phyloP scores from a whole-genome alignment of 805 yeast genomes.

The Barnettozyma siamensis region DNA sequence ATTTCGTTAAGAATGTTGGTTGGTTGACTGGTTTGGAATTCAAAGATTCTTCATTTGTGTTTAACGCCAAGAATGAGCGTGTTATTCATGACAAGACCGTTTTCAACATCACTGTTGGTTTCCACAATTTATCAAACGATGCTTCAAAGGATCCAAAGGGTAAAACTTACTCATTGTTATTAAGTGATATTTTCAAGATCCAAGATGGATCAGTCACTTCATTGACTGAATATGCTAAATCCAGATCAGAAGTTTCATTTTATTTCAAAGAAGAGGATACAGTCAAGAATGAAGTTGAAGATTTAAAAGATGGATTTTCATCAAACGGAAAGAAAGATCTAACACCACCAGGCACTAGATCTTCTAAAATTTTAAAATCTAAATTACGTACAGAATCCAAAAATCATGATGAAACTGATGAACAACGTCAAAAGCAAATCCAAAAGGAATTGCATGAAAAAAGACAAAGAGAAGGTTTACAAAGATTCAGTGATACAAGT shows the following conservation, averaged over 20 bases:
- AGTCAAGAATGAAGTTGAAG: slow-evolving; percentile 33
- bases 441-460: slow-evolving; percentile 81
- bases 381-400: slow-evolving; percentile 74
- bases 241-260: slow-evolving; percentile 71
- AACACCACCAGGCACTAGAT: slow-evolving; percentile 25
- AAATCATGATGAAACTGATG: slow-evolving; percentile 69
- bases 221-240: slow-evolving; percentile 70
- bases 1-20: slow-evolving; percentile 77
- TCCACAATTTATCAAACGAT: slow-evolving; percentile 51
- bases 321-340: slow-evolving; percentile 25
- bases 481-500: slow-evolving; percentile 75
- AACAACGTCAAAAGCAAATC: slow-evolving; percentile 72
- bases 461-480: slow-evolving; percentile 80
- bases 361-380: slow-evolving; percentile 67
- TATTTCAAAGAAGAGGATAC: slow-evolving; percentile 67
- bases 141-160: slow-evolving; percentile 41
- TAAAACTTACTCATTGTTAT: slow-evolving; percentile 60
- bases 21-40: slow-evolving; percentile 87
- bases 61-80: slow-evolving; percentile 70
- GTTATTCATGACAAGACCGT: slow-evolving; percentile 65
- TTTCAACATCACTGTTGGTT: slow-evolving; percentile 72
- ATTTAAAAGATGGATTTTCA: slow-evolving; percentile 32
- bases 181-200: slow-evolving; percentile 78
- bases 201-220: slow-evolving; percentile 51
- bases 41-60: slow-evolving; percentile 68